phyloP scores from a whole-genome alignment of 2,329 filamentous ascomycete species.

The Trichoderma aggressivum region DNA sequence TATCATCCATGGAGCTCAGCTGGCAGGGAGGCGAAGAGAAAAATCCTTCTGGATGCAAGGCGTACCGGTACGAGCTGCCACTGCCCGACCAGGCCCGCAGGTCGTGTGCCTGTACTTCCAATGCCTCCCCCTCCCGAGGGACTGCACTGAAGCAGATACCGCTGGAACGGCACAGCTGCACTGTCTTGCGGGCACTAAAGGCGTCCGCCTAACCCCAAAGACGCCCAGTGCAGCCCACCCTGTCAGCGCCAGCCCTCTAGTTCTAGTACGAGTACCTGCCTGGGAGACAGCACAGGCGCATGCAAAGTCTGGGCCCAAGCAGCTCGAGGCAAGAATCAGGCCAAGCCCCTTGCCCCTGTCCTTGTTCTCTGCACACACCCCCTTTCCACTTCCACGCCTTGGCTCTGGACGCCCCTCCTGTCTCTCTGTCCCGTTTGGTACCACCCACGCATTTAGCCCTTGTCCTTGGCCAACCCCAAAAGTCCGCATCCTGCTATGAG shows the following conservation, averaged over 20 bases:
- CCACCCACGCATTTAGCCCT: neutral
- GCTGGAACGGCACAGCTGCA: conserved; percentile 10
- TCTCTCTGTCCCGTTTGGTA: neutral
- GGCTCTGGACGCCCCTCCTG: neutral
- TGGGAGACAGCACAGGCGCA: neutral
- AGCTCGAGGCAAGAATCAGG: neutral
- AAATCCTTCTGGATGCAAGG: neutral
- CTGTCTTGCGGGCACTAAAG: conserved; percentile 12
- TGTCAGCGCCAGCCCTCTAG: conserved; percentile 11
- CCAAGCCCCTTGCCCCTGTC: conserved; percentile 14
- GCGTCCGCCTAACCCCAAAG: conserved; percentile 1
- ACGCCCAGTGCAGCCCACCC: conserved; percentile 7
- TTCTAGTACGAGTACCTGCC: too few relatives aligned
- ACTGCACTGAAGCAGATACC: neutral
- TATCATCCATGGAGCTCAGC: neutral
- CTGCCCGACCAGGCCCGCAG: neutral
- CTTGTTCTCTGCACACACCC: neutral
- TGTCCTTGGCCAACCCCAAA: conserved; percentile 18
- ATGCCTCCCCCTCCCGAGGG: neutral
- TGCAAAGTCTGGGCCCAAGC: conserved; percentile 7
- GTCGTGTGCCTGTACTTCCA: neutral
- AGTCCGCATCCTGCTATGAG: conserved; percentile 12
- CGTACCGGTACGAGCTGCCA: neutral
- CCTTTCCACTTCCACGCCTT: neutral
- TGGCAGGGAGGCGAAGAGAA: neutral